These are phyloP conservation scores for Epichloe elymi DNA, from an alignment of 2,329 filamentous ascomycete species.

Conservation along the genomic window DNA sequence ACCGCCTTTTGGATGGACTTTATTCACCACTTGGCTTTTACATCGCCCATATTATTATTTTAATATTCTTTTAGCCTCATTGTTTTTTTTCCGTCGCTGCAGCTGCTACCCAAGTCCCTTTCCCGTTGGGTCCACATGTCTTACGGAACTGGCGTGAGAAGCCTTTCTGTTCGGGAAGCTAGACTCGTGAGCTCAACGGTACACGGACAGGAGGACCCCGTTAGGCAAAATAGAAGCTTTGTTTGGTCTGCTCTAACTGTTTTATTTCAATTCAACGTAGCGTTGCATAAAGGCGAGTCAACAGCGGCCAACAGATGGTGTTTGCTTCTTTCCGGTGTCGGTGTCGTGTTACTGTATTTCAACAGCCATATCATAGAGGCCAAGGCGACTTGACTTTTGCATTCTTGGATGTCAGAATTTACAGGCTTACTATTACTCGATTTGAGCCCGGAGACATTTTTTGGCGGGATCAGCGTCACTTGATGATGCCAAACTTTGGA, in stretches of 20 bases:
- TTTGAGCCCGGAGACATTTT: no score
- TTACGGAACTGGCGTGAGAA: neutral
- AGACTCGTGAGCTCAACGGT: neutral
- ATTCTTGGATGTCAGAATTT: neutral
- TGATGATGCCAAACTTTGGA: neutral
- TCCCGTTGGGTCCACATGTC: neutral
- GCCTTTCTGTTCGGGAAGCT: neutral
- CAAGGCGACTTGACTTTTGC: neutral
- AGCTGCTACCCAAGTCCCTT: neutral
- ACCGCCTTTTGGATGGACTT: neutral
- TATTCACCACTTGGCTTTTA: neutral
- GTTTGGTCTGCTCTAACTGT: neutral
- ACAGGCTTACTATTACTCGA: neutral
- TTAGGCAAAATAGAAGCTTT: neutral
- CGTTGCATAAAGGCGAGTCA: neutral
- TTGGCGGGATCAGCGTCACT: neutral
- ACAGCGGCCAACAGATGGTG: neutral
- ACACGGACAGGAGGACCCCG: neutral
- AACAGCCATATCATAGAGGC: conserved; percentile 1
- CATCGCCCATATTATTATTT: neutral
- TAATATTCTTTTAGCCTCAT: neutral
- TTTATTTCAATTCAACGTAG: neutral
- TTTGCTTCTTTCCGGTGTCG: neutral
- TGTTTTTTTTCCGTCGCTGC: neutral
- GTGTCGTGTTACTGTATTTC: neutral